These are phyloP conservation scores for Leccinum angustisporum DNA, from an alignment of 1,284 basidiomycete genomes.

Conservation along the genomic window DNA sequence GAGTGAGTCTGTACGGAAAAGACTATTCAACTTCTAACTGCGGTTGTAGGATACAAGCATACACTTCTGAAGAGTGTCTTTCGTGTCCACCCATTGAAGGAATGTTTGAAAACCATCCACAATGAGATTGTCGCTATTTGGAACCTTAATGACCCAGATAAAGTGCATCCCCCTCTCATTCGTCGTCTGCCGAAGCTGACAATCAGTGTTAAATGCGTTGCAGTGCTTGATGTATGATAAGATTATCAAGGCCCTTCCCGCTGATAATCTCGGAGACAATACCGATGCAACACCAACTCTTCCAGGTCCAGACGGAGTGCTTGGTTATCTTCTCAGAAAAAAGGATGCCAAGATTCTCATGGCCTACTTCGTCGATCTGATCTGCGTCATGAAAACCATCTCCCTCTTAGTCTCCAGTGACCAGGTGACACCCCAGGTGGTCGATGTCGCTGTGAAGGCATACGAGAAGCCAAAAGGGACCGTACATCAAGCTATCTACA, in stretches of 20 bases:
- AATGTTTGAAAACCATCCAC: not conserved
- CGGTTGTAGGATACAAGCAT: not conserved
- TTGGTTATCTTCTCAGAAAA: not conserved
- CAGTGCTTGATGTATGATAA: not conserved
- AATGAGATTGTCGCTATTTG: not conserved
- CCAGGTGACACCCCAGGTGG: not conserved
- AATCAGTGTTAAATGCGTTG: not conserved
- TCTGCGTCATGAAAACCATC: constrained; percentile 23
- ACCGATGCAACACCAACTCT: not conserved
- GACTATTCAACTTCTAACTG: not conserved
- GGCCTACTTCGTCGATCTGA: constrained; percentile 26
- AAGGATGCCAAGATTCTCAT: constrained; percentile 21
- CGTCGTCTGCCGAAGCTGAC: not conserved
- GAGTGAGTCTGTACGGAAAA: not conserved
- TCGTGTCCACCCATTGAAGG: not conserved
- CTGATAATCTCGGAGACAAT: not conserved
- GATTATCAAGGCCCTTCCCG: not conserved
- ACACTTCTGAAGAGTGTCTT: not conserved
- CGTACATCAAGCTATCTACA: not conserved
- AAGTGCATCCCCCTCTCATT: not conserved
- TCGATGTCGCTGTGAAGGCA: not conserved
- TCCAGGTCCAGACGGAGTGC: not conserved
- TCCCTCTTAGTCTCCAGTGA: constrained; percentile 10
- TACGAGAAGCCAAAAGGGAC: not conserved
- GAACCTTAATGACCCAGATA: not conserved